Base-by-base conservation (phyloP, 768 basidiomycete species). In the Boletus subcaerulescens region DNA sequence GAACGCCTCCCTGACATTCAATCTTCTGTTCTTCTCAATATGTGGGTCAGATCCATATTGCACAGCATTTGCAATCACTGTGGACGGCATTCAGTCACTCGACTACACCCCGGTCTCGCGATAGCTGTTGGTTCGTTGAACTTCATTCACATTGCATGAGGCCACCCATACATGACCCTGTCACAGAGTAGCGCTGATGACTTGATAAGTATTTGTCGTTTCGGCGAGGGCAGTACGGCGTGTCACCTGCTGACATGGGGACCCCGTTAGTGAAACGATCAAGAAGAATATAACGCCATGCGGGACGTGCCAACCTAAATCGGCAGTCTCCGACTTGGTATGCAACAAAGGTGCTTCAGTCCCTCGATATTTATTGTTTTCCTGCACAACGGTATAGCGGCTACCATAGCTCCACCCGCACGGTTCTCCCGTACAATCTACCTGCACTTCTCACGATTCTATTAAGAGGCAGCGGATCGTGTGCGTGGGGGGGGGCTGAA, bases 401-500 rank as follows among this genome's bases (percentile, higher is more conserved):
- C 4, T 17, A 39, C 8, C 17, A 39, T 39, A 39, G n/a, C 32
- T 52, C 40, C 29, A 32, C 18, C 20, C 11, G 17, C 48, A 46
- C 55, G 15, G 22, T 44, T 53, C 52, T 42, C 39, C n/a, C 17
- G 33, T 29, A 29, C 43, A 48, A 41, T 33, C 22, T 31, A 32
- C 48, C 12, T 6, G n/a, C n/a, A 18, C 29, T 39, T 29, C 26
- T 10, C 29, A 32, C 17, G 44, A 44, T 44, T 47, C 38, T 20
- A 32, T 59, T 12, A 31, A 44, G 20, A 47, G 46, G 54, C 49
- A 53, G 45, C 48, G 39, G 64, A 65, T 65, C 64, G 59, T n/a
- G 36, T 45, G 32, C 40, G 24, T 24, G 26, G 15, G 13, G 15
- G 12, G 4, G 12, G 35, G 18, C 31, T 53, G 29, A 50, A 52